A percentile compares a stretch with the other conserved stretches of the same genome.
phyloP scores from a whole-genome alignment of 2,329 filamentous ascomycete species.

The Xylariaceae sp. region DNA sequence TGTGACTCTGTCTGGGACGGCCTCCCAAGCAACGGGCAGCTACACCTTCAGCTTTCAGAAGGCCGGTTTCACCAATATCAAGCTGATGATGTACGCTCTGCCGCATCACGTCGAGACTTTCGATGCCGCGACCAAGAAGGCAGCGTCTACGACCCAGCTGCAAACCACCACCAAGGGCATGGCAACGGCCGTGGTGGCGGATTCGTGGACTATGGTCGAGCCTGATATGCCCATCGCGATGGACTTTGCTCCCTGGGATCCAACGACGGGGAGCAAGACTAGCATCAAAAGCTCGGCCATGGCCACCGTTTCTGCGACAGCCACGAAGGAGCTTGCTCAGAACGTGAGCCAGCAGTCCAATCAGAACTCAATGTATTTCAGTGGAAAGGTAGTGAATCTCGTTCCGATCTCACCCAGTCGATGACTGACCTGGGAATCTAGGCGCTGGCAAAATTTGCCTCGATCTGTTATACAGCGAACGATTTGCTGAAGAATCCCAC shows the following conservation, averaged over 20 bases:
- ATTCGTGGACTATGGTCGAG: conserved; percentile 74
- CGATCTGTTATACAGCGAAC: conserved; percentile 56
- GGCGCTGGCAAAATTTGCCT: conserved; percentile 70
- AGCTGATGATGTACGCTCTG: conserved; percentile 76
- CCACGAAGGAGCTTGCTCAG: conserved; percentile 67
- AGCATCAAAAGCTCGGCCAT: conserved; percentile 47
- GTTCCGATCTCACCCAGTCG: background rate
- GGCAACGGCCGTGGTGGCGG: conserved; percentile 63
- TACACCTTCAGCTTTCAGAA: conserved; percentile 73
- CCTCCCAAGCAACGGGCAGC: conserved; percentile 50
- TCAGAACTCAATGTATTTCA: conserved; percentile 84
- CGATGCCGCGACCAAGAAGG: conserved; percentile 45
- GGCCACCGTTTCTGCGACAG: conserved; percentile 50
- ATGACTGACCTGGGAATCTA: conserved; percentile 21
- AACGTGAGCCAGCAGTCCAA: conserved; percentile 67
- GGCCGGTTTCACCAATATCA: conserved; percentile 50
- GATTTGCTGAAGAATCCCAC: conserved; percentile 53
- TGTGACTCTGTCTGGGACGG: conserved; percentile 56
- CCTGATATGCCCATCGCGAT: conserved; percentile 63
- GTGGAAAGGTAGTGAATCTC: conserved; percentile 58
- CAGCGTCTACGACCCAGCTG: conserved; percentile 50
- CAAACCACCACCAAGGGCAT: conserved; percentile 80
- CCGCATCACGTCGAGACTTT: conserved; percentile 82
- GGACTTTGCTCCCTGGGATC: conserved; percentile 72
- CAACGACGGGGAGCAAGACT: conserved; percentile 39